A percentile compares a stretch with the other conserved stretches of the same genome.
phyloP scores from a whole-genome alignment of 805 yeast species.

The Metschnikowia cerradonensis region DNA sequence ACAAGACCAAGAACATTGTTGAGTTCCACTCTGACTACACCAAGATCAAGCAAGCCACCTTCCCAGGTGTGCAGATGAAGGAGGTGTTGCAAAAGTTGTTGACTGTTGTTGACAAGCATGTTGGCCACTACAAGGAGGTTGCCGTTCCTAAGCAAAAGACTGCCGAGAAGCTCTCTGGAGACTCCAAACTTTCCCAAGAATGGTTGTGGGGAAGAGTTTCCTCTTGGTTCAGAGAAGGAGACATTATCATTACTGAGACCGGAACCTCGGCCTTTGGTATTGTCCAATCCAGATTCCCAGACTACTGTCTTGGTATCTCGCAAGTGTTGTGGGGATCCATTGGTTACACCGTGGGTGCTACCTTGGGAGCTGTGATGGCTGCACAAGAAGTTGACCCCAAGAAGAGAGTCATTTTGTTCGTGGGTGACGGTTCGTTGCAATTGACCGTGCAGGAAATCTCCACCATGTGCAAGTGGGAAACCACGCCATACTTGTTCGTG shows the following conservation, averaged over 20 bases:
- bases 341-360: constrained; percentile 27
- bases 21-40: constrained; percentile 78
- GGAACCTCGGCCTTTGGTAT: constrained; percentile 29
- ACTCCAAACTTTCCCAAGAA: constrained; percentile 21
- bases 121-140: constrained; percentile 44
- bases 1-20: constrained; percentile 68
- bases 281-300: constrained; percentile 24
- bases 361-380: constrained; percentile 28
- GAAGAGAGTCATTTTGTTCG: constrained; percentile 36
- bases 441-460: constrained; percentile 40
- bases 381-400: constrained; percentile 24
- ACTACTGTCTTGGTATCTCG: constrained; percentile 22
- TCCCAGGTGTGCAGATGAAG: constrained; percentile 72
- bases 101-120: constrained; percentile 35
- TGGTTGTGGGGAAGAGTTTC: constrained; percentile 25
- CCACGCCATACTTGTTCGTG: constrained; percentile 35
- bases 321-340: constrained; percentile 29
- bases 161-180: constrained; percentile 41
- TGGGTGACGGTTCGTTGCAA: constrained; percentile 43
- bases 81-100: constrained; percentile 29
- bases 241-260: constrained; percentile 25
- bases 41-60: constrained; percentile 64
- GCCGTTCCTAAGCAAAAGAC: constrained; percentile 53
- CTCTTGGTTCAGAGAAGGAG: constrained; percentile 26
- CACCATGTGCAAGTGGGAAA: constrained; percentile 33